phyloP scores from a whole-genome alignment of 2,329 filamentous ascomycete species.

The Stachybotrys elegans region DNA sequence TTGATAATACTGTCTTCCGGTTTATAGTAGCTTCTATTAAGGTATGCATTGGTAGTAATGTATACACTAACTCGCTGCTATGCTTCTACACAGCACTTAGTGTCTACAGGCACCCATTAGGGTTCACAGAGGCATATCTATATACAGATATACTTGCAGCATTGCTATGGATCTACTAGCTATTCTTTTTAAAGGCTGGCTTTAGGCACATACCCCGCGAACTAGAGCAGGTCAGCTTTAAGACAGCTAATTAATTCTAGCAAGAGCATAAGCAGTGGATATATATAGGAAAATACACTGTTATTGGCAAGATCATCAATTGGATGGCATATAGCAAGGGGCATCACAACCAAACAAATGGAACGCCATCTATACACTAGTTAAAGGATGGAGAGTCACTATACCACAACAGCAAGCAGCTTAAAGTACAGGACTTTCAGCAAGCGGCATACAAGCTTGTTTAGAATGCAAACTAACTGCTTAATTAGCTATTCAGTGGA shows the following conservation, averaged over 20 bases:
- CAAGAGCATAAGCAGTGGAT: conserved; percentile 6
- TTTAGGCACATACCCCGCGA: conserved; percentile 4
- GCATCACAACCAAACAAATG: conserved; percentile 6
- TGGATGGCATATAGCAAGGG: conserved; percentile 11
- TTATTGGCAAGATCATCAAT: conserved; percentile 8
- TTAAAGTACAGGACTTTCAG: conserved; percentile 5
- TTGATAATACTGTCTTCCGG: neutral
- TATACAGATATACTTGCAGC: neutral
- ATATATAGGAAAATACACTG: conserved; percentile 6
- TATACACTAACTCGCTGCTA: conserved; percentile 5
- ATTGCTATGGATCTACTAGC: conserved; percentile 3
- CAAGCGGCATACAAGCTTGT: conserved; percentile 1
- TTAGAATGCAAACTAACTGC: conserved; percentile 1
- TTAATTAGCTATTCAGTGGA: conserved; percentile 5
- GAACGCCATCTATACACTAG: conserved; percentile 7
- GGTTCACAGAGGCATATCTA: neutral
- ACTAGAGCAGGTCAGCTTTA: conserved; percentile 4
- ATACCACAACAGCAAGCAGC: conserved; percentile 6
- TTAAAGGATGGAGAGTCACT: conserved; percentile 6
- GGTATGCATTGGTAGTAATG: neutral
- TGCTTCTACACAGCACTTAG: conserved; percentile 8
- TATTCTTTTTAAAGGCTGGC: conserved; percentile 9
- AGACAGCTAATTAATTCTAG: conserved; percentile 5
- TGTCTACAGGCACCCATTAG: neutral
- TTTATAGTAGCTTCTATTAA: conserved; percentile 3